Conservation (phyloP, 2,329 filamentous ascomycete genomes). For the Aspergillus texensis region DNA sequence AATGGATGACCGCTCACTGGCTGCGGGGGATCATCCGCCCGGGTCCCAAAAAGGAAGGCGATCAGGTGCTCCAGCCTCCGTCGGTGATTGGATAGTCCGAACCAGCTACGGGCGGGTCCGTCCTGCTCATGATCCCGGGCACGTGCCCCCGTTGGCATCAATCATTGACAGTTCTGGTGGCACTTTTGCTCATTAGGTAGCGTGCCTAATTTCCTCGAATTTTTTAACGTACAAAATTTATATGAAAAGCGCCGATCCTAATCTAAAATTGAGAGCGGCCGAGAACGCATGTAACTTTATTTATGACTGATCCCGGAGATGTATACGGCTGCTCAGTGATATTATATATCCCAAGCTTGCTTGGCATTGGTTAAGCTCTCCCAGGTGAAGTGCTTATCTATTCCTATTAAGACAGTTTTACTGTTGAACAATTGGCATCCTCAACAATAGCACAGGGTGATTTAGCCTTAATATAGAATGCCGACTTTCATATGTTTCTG, state of each 20-base stretch:
- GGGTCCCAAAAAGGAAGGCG: neutral
- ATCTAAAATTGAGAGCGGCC: neutral
- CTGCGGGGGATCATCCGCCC: neutral
- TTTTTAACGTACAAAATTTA: neutral
- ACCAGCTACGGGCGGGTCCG: neutral
- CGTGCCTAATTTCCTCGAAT: neutral
- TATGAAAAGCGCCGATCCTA: no score
- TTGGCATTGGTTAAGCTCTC: neutral
- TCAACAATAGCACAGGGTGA: no score
- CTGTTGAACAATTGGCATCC: neutral
- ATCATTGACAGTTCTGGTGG: no score
- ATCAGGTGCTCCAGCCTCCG: neutral
- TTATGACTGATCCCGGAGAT: neutral
- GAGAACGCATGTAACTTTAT: neutral
- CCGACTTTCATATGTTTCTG: no score
- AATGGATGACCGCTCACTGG: constrained; percentile 18
- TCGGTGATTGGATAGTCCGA: neutral
- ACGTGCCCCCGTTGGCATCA: neutral
- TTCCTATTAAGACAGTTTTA: neutral
- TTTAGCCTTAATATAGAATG: no score
- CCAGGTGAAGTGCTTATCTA: neutral
- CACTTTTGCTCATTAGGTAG: neutral
- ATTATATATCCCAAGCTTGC: neutral
- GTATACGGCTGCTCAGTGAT: neutral
- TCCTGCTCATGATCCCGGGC: neutral